phyloP scores from a whole-genome alignment of 2,329 filamentous ascomycete species.

The Fusarium sp. region DNA sequence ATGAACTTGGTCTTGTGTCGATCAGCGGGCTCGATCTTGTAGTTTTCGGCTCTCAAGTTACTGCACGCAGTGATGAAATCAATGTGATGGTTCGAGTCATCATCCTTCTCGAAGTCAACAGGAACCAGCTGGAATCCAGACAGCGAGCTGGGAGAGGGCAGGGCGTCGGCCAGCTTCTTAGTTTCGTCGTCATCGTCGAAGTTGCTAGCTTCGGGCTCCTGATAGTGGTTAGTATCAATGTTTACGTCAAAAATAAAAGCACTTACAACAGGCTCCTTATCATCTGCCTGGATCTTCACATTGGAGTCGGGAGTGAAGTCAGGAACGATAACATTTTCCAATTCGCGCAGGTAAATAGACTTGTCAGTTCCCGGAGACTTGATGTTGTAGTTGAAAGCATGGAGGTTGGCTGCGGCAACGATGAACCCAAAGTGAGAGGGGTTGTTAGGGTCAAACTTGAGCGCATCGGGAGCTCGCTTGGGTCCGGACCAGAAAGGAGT shows the following conservation, averaged over 20 bases:
- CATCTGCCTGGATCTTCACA: conserved; percentile 96
- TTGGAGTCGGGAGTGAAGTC: conserved; percentile 91
- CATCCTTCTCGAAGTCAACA: conserved; percentile 98
- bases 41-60: conserved; percentile 96
- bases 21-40: conserved; percentile 93
- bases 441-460: conserved; percentile 89
- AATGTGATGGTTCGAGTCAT: conserved; percentile 97
- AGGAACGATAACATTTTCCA: conserved; percentile 93
- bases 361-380: conserved; percentile 79
- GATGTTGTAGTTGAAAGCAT: conserved; percentile 98
- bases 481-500: conserved; percentile 98
- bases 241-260: neutral
- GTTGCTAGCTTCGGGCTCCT: conserved; percentile 82
- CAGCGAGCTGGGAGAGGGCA: conserved; percentile 83
- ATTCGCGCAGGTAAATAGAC: conserved; percentile 78
- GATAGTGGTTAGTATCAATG: conserved; percentile 11
- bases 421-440: conserved; percentile 89
- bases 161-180: conserved; percentile 73
- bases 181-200: conserved; percentile 83
- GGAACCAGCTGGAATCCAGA: conserved; percentile 89
- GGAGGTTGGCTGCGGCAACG: conserved; percentile 87
- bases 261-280: conserved; percentile 84
- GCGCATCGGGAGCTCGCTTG: conserved; percentile 91
- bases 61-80: conserved; percentile 98
- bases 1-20: conserved; percentile 99